Percentiles rank a stretch among this genome's conserved stretches.
phyloP scores from a whole-genome alignment of 192 early-diverging fungal genomes.

The Rhizophagus sp. region DNA sequence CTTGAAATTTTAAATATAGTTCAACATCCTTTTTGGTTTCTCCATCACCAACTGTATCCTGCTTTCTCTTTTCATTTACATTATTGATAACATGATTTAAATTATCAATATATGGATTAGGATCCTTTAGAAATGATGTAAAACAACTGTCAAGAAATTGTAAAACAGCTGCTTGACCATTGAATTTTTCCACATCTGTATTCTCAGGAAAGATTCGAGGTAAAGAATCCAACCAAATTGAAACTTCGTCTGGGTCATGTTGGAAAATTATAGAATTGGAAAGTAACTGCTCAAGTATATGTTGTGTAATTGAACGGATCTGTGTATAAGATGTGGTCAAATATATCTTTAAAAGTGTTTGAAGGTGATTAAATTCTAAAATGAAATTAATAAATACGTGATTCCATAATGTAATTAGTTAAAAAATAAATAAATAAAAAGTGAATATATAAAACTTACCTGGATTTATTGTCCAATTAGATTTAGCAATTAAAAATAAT shows the following conservation, averaged over 20 bases:
- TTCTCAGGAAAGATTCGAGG: slow-evolving; percentile 32
- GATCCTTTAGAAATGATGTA: slow-evolving; percentile 52
- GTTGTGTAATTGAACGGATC: slow-evolving; percentile 43
- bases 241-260: slow-evolving; percentile 55
- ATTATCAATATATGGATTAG: slow-evolving; percentile 66
- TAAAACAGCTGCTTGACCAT: slow-evolving; percentile 43
- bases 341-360: slow-evolving; percentile 53
- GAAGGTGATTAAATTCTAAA: slow-evolving; percentile 47
- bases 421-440: not conserved
- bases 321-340: slow-evolving; percentile 49
- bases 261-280: slow-evolving; percentile 60
- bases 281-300: slow-evolving; percentile 50
- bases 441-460: not conserved
- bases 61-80: slow-evolving; percentile 32
- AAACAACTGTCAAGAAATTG: slow-evolving; percentile 71
- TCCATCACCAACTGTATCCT: slow-evolving; percentile 16
- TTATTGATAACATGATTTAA: slow-evolving; percentile 46
- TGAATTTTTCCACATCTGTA: slow-evolving; percentile 33
- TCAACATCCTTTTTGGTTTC: not conserved
- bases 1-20: slow-evolving; percentile 9
- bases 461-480: slow-evolving; percentile 64
- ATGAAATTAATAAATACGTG: not conserved
- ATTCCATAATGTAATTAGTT: not conserved
- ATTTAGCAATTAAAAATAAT: slow-evolving; percentile 57
- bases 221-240: slow-evolving; percentile 61